Base-by-base conservation (phyloP, 1,284 basidiomycete genomes). In the Ceratobasidium sp. region DNA sequence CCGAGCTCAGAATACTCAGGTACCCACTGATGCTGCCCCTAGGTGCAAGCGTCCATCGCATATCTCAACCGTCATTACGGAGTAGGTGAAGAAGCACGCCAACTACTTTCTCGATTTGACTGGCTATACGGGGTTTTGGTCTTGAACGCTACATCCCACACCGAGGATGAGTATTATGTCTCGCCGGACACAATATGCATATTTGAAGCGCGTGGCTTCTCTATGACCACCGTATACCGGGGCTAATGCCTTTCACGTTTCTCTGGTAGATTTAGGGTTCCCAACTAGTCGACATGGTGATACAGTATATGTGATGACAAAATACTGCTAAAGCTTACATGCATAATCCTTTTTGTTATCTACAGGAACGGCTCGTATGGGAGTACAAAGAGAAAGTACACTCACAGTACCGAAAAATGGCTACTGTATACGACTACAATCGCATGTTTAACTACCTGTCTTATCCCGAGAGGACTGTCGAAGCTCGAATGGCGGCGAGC, bases 1-100 rank as follows among this genome's bases (percentile, higher is more conserved):
- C 49, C 61, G n/a, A 9, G 43, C 14, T 30, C 9, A n/a, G 26
- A 11, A 11, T 11, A 38, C 35, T 26, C 28, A 3, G 50, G n/a
- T 52, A 16, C 50, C 11, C 50, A 52, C 32, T 18, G 23, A 21
- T 61, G 14, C 23, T 23, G 21, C 18, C 11, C 8, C 3, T 30
- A 62, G 46, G 83, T 87, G 77, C 89, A 91, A 80, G 80, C 85
- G 0, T 84, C 85, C 0, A 88, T 89, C 1, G 87, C 88, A 2
- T 91, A 87, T 85, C 84, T 90, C 9, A 89, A 91, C 76, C 82
- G 88, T 6, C 86, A 85, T 77, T 91, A 89, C 75, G 89, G 89
- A 41, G 89, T 91, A 87, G 80, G 80, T n/a, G 57, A 59, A 30
- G 52, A 57, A 44, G 23, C 73, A 55, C 44, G 62, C 16, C 57